Base-by-base conservation (phyloP, 2,329 filamentous ascomycete genomes). In the Pseudogymnoascus sp. region DNA sequence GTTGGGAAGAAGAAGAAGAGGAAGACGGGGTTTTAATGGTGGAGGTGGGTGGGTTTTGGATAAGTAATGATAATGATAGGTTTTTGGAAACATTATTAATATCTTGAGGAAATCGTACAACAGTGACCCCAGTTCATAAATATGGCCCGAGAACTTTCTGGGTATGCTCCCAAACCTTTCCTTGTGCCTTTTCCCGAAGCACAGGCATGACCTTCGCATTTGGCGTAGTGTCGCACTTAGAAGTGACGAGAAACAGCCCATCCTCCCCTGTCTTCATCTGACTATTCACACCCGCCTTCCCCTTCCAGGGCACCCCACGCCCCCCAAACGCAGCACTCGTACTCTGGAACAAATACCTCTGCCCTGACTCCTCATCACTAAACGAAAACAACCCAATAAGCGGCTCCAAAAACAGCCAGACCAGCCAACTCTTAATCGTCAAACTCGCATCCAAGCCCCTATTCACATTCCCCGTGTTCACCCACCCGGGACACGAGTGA, bases 1-100 rank as follows among this genome's bases (percentile, higher is more conserved):
- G 63, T 68, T 60, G 75, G 72, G 62, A 80, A 80, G 72, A 81
- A 79, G 69, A 64, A 66, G 14, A 79, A 78, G 71, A 77, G 74
- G 69, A 77, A 73, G 69, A 75, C 73, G 8, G 77, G 77, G 0
- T 80, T 80, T 63, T 74, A 34, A 42, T 2, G 18, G 18, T 9
- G 40, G 18, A 8, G 31, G 4, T n/a, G 38, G 23, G 8, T n/a
- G 18, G 3, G 21, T 62, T 63, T 16, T 18, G 28, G 18, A 63
- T 60, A 63, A 37, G 6, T 36, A 16, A 37, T 62, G 25, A 62
- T 21, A 31, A 23, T 23, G 21, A 23, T 23, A 23, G 38, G 18
- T 4, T 53, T 53, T 53, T 53, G 25, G 46, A 31, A 16, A 53
- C 6, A 31, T 31, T 53, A 53, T 31, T 31, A 31, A 18, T 7